A percentile compares a stretch with the other conserved stretches of the same genome.
These are phyloP conservation scores for Phanerochaete carnosa DNA, from an alignment of 768 basidiomycete genomes.

Conservation along the genomic window DNA sequence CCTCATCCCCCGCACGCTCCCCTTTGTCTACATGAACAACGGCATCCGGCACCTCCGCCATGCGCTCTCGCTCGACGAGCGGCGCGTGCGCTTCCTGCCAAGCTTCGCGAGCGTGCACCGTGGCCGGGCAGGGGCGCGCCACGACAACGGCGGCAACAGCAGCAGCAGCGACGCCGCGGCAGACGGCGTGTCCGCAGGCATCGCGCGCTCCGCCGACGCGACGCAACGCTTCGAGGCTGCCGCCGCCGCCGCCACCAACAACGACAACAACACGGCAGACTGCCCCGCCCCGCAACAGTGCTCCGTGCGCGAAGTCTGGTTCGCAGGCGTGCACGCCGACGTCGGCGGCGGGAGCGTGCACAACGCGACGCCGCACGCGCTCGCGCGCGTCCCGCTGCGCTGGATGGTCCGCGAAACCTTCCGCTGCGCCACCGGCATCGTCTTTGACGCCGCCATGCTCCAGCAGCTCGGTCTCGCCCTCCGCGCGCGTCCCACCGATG, in stretches of 20 bases:
- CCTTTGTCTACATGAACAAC: conserved; percentile 50
- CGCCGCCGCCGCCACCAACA: conserved; percentile 26
- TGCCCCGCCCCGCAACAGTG: too few species aligned
- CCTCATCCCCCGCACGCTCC: conserved; percentile 45
- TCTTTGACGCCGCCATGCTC: conserved; percentile 25
- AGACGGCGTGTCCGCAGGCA: too few species aligned
- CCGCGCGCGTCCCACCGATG: not conserved
- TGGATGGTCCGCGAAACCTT: conserved; percentile 37
- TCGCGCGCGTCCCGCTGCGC: conserved; percentile 28
- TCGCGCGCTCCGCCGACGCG: too few species aligned
- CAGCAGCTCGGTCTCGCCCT: conserved; percentile 14
- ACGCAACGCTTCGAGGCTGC: too few species aligned
- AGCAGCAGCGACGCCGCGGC: too few species aligned
- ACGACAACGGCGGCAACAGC: too few species aligned
- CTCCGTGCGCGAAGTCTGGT: conserved; percentile 68
- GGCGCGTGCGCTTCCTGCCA: conserved; percentile 49
- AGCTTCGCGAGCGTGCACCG: too few species aligned
- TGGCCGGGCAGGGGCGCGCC: too few species aligned
- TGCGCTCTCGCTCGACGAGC: conserved; percentile 60
- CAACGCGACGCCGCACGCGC: conserved; percentile 20
- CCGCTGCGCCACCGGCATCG: conserved; percentile 20
- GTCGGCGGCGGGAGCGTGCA: conserved; percentile 30
- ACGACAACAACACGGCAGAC: too few species aligned
- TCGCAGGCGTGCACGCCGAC: conserved; percentile 43
- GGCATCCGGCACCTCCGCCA: conserved; percentile 61